Evolutionary conservation across 1,284 basidiomycete species (phyloP), one percentile per base, ranked within the genome.

Genomic region (Anthracocystis panici-leucophaei): DNA sequence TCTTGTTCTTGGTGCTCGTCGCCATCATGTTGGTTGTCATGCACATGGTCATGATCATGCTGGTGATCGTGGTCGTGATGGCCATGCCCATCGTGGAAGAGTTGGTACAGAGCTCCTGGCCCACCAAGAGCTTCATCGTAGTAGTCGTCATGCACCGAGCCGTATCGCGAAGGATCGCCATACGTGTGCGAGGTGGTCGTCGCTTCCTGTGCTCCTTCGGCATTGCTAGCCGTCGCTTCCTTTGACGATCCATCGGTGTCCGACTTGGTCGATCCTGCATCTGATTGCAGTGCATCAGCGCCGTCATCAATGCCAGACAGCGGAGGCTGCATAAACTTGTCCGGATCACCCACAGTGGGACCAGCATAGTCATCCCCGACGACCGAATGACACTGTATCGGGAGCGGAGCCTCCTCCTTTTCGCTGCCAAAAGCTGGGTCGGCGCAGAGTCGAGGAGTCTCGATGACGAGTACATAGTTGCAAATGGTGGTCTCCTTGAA

Each of bases 401-500:
- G 58, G 9, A 69, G 55, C 31, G 63, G 46, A 21, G 21, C 45
- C 14, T 78, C 68, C 38, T 78, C 72, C 65, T 67, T 78, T 40
- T 75, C 75, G 20, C 59, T 61, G 5, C 58, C 61, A 48, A 79
- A 75, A 6, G 72, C 70, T 2, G 72, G 55, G 29, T 77, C 76
- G 1, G 44, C 63, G 35, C 78, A 79, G 9, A 77, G 57, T 10
- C 70, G 49, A 0, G 75, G 65, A 5, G 78, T 79, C 55, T 79
- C 71, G 48, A 79, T 72, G 46, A 78, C 57, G 18, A 79, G n/a
- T 5, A 79, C 72, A 50, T 83, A 83, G 57, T 77, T 80, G 69
- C 81, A 83, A 27, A 75, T 82, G 14, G 80, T 83, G 20, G 78
- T 80, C 65, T 83, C 81, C 60, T 82, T 82, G 55, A 83, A 66